These are phyloP conservation scores for Xylaria scruposa DNA, from an alignment of 495 filamentous ascomycete species.

Conservation along the genomic window DNA sequence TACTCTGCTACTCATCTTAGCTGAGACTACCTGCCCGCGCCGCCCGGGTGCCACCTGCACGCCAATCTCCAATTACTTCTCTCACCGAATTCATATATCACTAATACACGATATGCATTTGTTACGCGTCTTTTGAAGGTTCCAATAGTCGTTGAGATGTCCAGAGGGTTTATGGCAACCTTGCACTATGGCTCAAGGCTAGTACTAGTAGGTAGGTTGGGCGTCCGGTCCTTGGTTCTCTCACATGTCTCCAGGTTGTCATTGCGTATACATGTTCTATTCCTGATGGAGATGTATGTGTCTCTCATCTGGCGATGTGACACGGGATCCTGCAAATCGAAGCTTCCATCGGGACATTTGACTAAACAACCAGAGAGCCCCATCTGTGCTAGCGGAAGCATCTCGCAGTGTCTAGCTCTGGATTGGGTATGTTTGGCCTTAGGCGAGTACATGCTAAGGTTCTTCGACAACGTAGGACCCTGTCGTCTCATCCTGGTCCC, in stretches of 20 bases:
- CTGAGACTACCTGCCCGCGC: background rate
- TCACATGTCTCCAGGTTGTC: background rate
- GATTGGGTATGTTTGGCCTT: constrained; percentile 7
- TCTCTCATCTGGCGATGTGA: constrained; percentile 19
- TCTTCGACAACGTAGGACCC: constrained; percentile 18
- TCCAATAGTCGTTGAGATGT: background rate
- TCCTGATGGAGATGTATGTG: constrained; percentile 1
- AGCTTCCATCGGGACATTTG: constrained; percentile 25
- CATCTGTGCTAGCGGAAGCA: background rate
- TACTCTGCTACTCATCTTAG: background rate
- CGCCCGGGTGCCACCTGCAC: background rate
- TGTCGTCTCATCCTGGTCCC: constrained; percentile 31
- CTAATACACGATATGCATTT: background rate
- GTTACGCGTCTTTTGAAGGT: background rate
- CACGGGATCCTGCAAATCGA: constrained; percentile 1
- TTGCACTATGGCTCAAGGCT: background rate
- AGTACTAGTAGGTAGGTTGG: background rate
- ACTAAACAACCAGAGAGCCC: background rate
- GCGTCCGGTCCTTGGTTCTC: background rate
- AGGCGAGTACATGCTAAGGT: constrained; percentile 14
- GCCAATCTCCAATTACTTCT: background rate
- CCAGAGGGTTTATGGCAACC: background rate
- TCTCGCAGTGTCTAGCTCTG: background rate
- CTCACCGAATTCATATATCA: background rate
- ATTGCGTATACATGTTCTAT: background rate